Evolutionary conservation across 1,284 basidiomycete genomes (phyloP), one percentile per base, ranked within the genome.

Genomic region (Tausonia pullulans): DNA sequence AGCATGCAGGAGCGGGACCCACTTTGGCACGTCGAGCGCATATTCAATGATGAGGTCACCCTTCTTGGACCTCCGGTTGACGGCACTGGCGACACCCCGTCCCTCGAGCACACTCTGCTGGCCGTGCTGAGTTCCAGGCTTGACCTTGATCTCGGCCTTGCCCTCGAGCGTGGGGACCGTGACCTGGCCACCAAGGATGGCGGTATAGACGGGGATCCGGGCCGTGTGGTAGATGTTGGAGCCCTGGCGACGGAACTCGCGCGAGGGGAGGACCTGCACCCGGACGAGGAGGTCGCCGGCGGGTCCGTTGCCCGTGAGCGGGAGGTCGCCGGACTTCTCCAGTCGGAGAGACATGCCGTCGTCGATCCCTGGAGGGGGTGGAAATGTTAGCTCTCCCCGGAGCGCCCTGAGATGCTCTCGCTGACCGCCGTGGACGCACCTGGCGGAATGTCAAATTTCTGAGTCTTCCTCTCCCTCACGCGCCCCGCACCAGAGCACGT

Each of bases 91-190:
- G 55, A 98, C 85, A 51, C 96, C 96, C 66, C 90, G 85, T 46
- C 87, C 87, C 78, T 89, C 90, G 71, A 99, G 78, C 13, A 97
- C 87, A 83, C 96, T 95, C 76, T 98, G 93, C 78, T 98, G 92
- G 16, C 93, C 94, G 71, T 89, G 90, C 77, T 98, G 95, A 3
- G 96, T 98, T 56, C 96, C 95, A 48, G 82, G 81, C 57, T 94
- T 91, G 59, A 99, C 85, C 67, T 90, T 87, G 59, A 99, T 90
- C 68, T 98, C 93, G 8, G 98, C 93, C 63, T 96, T 90, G 53
- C 94, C 91, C 70, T 98, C 94, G 43, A 98, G 80, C 40, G 96
- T 98, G 40, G 94, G 94, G 58, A 99, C 89, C 51, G 92, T 84
- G 56, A 94, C 88, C 71, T 84, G 84, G 54, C 96, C 96, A 59